Base-by-base conservation (phyloP, 1,139 yeast species). In the Debaryomyces coudertii region DNA sequence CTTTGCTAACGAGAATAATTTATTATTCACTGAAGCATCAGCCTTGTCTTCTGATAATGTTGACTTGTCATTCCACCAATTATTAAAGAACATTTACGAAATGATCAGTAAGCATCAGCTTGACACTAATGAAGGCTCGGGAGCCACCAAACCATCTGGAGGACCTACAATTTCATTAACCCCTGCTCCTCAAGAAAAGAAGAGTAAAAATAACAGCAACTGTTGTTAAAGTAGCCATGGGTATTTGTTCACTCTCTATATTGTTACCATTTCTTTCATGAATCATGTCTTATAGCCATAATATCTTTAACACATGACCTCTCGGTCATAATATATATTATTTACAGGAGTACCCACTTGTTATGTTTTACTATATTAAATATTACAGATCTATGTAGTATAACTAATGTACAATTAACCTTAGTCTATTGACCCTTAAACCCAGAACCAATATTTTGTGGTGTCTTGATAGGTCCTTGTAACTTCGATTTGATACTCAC, bases 41-140 rank as follows among this genome's bases (percentile, higher is more conserved):
- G 99, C 99, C 15, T 79, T 95, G 55, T 90, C 90, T 60, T 86
- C 96, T 36, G 95, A 93, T 61, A 95, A 95, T 66, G 99, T 93
- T 49, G 99, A 93, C 65, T 79, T 84, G 56, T 93, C 97, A 4
- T 93, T 93, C 80, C 90, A 90, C 66, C 96, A 90, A 65, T 81
- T 95, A 56, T 81, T 90, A 59, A 88, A 90, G 56, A 90, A 92
- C 60, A 93, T 93, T 60, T 92, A 92, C 71, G 96, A 92, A 61
- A 88, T 87, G 90, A 88, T 88, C 51, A 83, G 89, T 54, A 87
- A 87, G 66, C 92, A 87, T 63, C 90, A 86, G 66, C 83, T 92
- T 57, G 97, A 93, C 62, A 71, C 90, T 62, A 80, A 79, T 51
- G 73, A 75, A 54, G 60, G 53, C 27, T 49, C 51, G 7, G 48